Base-by-base conservation (phyloP, 192 early-diverging fungal species). In the Entomortierella chlamydospora region DNA sequence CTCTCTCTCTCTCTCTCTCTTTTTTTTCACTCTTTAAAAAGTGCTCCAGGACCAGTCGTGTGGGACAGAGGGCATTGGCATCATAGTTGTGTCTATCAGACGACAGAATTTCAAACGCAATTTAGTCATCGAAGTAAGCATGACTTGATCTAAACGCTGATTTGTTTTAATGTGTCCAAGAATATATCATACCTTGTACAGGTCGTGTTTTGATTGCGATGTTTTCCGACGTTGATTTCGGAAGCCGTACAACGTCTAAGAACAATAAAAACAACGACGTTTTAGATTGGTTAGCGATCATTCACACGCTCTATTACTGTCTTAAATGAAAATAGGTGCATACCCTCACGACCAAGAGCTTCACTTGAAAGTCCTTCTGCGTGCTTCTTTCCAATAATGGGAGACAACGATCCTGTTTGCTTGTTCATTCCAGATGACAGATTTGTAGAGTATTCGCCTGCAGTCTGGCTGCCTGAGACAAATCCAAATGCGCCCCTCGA, bases 1-100 rank as follows among this genome's bases (percentile, higher is more conserved):
- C 10, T 10, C 34, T 37, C 10, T 37, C 10, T 37, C 10, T 10
- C 34, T 37, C 10, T 37, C 10, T 37, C 10, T 37, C 34, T 37
- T 37, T 37, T 37, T 37, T 37, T 37, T 10, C 10, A 10, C 10
- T 47, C 12, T 11, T 47, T 79, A 79, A 29, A 79, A 79, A 18
- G 76, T 79, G 57, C 76, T 79, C 76, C 76, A 79, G 12, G 76
- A 79, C 76, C 76, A 79, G 39, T 79, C 76, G n/a, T 79, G 76
- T n/a, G 76, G 76, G 6, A 79, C 76, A 2, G 76, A 79, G 25
- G 76, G 76, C 76, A 79, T 79, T 22, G 76, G 76, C 76, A 79
- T 79, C 0, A 49, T 43, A 9, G 68, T 56, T 11, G 68, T 50
- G 17, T 79, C 76, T 79, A 70, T 9, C 1, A 4, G 22, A 34